Evolutionary conservation across 208 protist species (phyloP), one percentile per base, ranked within the genome.

Genomic region (Trypanosomatidae sp.): DNA sequence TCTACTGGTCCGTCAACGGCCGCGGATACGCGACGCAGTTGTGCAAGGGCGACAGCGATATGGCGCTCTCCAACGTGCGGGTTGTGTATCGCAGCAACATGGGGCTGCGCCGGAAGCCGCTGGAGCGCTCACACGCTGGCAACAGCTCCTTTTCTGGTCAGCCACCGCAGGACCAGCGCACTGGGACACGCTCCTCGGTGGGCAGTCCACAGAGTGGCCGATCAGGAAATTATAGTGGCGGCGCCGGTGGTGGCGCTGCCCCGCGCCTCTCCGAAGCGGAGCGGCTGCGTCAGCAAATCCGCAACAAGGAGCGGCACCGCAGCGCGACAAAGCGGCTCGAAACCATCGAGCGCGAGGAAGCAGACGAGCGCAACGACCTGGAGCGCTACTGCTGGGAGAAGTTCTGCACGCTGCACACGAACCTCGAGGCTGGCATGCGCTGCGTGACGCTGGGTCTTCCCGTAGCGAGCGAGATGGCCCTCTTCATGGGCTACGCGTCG

Each of bases 1-100:
- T 91, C 8, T 97, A 95, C 71, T 97, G 93, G 91, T 83, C 80
- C 53, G 64, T 64, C 19, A 85, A 86, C 39, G 89, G 84, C 5
- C 73, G 79, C 1, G 69, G 74, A 39, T 89, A 92, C 69, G 90
- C 93, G 17, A 77, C 87, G 39, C 75, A 73, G 50, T 66, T 97
- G 71, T 94, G 85, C 60, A 78, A 93, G 66, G 52, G 62, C 3
- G 89, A 76, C 47, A 95, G 90, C 62, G 73, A 43, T 58, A 88
- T 95, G 56, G 89, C 81, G 7, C 79, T 88, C 12, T 88, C 81
- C 1, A 83, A 59, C 33, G 77, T 94, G 25, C 77, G 82, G 12
- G 60, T 94, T 8, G 8, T 92, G 1, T 80, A 79, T 30, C 86
- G 87, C 52, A 85, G 81, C 50, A 91, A 91, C 70, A 79, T 92